A percentile compares a stretch with the other conserved stretches of the same genome.
These are phyloP conservation scores for Eimeria zaria DNA, from an alignment of 169 alveolate genomes.

Conservation along the genomic window DNA sequence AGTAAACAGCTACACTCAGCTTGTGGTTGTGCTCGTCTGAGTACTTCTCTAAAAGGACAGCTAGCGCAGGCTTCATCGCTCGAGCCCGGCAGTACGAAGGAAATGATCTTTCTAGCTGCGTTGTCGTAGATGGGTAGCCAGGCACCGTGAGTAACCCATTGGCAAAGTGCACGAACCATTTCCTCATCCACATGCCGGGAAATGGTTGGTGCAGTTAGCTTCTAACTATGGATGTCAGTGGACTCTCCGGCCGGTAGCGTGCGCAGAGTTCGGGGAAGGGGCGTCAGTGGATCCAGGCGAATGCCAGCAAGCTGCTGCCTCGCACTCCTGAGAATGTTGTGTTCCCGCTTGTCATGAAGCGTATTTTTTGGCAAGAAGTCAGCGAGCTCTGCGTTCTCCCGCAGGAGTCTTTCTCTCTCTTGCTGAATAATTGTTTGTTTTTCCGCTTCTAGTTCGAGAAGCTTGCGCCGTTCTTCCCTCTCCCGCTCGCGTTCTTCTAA, in stretches of 20 bases:
- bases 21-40: neutral
- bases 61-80: neutral
- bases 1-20: neutral
- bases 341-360: conserved; percentile 86
- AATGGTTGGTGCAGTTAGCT: neutral
- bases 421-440: conserved; percentile 89
- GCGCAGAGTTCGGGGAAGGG: conserved; percentile 65
- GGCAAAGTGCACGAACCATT: neutral
- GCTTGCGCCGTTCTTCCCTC: conserved; percentile 86
- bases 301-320: conserved; percentile 3
- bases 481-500: conserved; percentile 90
- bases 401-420: conserved; percentile 90
- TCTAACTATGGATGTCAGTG: neutral
- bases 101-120: neutral
- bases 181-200: neutral
- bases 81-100: neutral
- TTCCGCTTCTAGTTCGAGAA: conserved; percentile 86
- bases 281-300: conserved; percentile 1
- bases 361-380: conserved; percentile 91
- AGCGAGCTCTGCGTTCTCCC: conserved; percentile 89
- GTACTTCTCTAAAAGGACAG: neutral
- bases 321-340: conserved; percentile 32
- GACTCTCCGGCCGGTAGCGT: conserved; percentile 28
- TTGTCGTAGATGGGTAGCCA: neutral
- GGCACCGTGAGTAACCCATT: neutral